Conservation (phyloP, 2,329 filamentous ascomycete genomes). For the Coleophoma crateriformis region DNA sequence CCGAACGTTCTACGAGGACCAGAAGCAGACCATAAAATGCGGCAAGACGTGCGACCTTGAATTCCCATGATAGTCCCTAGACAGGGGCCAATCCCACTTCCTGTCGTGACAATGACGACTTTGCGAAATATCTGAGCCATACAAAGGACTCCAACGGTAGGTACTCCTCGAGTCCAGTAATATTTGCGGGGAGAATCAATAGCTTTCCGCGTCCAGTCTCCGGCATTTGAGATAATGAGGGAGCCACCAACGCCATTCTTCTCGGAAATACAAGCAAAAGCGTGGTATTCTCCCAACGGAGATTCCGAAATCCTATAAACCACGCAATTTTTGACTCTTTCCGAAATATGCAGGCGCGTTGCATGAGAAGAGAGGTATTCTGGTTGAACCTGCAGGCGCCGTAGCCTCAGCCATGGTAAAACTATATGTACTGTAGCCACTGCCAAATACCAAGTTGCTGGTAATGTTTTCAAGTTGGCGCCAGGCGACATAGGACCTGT, state of each 20-base stretch:
- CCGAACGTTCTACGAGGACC: constrained; percentile 27
- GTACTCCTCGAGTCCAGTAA: constrained; percentile 49
- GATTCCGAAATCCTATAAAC: constrained; percentile 41
- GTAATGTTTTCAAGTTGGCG: constrained; percentile 21
- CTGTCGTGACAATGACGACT: constrained; percentile 32
- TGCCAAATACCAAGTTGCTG: constrained; percentile 51
- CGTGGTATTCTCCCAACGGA: constrained; percentile 50
- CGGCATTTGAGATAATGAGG: constrained; percentile 48
- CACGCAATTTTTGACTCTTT: constrained; percentile 35
- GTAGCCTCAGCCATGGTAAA: constrained; percentile 53
- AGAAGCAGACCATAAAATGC: constrained; percentile 29
- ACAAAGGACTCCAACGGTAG: constrained; percentile 30
- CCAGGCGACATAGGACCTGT: constrained; percentile 8
- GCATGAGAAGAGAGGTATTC: constrained; percentile 53
- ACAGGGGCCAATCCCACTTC: constrained; percentile 31
- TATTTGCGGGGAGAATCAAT: constrained; percentile 44
- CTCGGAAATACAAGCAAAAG: constrained; percentile 52
- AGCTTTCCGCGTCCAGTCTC: constrained; percentile 50
- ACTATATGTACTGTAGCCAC: constrained; percentile 45
- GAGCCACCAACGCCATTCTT: constrained; percentile 40
- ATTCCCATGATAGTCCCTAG: constrained; percentile 25
- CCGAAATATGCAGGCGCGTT: constrained; percentile 46
- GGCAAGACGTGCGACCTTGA: constrained; percentile 11
- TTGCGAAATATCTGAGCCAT: constrained; percentile 29
- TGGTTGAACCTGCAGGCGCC: constrained; percentile 44